Conservation (phyloP, 768 basidiomycete species). For the Lentinula detonsa region DNA sequence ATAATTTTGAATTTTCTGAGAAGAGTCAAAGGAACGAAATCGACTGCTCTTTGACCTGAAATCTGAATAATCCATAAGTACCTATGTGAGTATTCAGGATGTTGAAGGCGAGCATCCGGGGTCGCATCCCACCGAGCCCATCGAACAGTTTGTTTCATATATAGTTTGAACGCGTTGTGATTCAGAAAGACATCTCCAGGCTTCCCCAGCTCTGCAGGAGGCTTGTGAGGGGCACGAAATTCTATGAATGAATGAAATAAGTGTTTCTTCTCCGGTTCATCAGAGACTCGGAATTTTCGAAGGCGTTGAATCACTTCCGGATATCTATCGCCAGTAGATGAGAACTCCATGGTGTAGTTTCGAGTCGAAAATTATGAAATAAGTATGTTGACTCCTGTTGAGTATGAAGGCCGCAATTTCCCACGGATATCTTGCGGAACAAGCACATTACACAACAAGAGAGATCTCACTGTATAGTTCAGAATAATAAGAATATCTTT, state of each 20-base stretch:
- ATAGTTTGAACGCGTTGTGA: not conserved
- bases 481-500: too few species aligned
- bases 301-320: not conserved
- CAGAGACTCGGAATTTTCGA: not conserved
- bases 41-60: not conserved
- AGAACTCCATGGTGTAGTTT: not conserved
- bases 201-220: not conserved
- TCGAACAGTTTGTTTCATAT: not conserved
- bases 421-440: too few species aligned
- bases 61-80: not conserved
- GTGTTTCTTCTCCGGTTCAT: slow-evolving; percentile 4
- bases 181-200: not conserved
- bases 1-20: not conserved
- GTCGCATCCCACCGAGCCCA: not conserved
- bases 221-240: not conserved
- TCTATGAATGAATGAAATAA: not conserved
- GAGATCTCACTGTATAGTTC: too few species aligned
- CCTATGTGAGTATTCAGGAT: not conserved
- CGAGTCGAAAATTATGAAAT: not conserved
- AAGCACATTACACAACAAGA: too few species aligned
- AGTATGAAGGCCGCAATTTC: too few species aligned
- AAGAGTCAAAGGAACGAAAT: not conserved
- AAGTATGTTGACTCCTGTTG: too few species aligned
- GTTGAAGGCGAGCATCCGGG: not conserved
- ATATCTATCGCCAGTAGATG: not conserved